These are phyloP conservation scores for Alternaria sp. DNA, from an alignment of 2,329 filamentous ascomycete genomes.

Conservation along the genomic window DNA sequence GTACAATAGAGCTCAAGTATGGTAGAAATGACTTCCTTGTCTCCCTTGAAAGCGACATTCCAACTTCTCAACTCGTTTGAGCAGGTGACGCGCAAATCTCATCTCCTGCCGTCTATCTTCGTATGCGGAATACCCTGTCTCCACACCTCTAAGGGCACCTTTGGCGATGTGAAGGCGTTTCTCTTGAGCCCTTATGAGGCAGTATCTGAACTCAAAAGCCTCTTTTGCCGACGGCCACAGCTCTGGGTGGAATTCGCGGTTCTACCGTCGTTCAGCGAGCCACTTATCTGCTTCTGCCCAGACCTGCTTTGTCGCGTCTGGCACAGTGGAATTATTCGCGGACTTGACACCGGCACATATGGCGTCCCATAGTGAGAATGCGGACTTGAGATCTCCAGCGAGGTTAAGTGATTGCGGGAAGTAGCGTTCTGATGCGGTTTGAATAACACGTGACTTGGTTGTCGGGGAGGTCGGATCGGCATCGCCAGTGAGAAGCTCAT, in stretches of 20 bases:
- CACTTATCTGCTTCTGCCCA: slow-evolving; percentile 68
- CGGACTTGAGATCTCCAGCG: slow-evolving; percentile 63
- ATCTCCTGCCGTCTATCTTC: background rate
- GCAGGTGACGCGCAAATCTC: background rate
- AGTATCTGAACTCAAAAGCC: background rate
- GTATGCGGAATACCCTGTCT: background rate
- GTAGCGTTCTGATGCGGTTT: slow-evolving; percentile 62
- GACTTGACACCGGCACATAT: slow-evolving; percentile 66
- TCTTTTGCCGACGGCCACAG: background rate
- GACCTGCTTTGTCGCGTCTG: slow-evolving; percentile 56
- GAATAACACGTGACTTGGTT: slow-evolving; percentile 58
- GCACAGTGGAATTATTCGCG: slow-evolving; percentile 53
- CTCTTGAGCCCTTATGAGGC: background rate
- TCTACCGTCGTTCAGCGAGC: slow-evolving; percentile 52
- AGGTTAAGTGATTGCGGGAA: slow-evolving; percentile 67
- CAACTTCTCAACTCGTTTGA: background rate
- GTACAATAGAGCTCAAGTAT: background rate
- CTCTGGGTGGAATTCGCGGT: background rate
- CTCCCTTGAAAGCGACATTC: background rate
- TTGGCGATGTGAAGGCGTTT: background rate
- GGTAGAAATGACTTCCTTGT: background rate
- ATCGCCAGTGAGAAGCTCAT: slow-evolving; percentile 67
- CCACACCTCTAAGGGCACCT: background rate
- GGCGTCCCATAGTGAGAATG: slow-evolving; percentile 70
- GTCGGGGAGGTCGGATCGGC: slow-evolving; percentile 60